Percentiles rank a stretch among this genome's conserved stretches.
phyloP scores from a whole-genome alignment of 78 protist genomes.

The Pigoraptor vietnamica region DNA sequence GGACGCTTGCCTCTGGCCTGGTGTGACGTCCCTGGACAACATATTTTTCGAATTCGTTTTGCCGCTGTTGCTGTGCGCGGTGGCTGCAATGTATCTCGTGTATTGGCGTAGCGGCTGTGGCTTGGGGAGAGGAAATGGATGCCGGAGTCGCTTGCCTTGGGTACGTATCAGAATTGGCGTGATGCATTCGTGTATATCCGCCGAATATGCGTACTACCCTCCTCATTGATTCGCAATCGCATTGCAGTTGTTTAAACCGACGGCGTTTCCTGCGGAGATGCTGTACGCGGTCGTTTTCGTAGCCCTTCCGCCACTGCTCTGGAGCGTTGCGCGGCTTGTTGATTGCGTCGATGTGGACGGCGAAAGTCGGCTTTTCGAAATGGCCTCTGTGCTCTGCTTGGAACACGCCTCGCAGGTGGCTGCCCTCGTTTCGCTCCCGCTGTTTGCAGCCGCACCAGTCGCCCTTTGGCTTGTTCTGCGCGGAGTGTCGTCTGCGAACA shows the following conservation, averaged over 20 bases:
- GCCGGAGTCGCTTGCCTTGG: too few species aligned
- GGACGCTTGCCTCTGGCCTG: not conserved
- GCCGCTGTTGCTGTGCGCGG: not conserved
- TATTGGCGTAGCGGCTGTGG: not conserved
- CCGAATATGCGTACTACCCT: too few species aligned
- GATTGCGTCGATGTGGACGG: not conserved
- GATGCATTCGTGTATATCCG: too few species aligned
- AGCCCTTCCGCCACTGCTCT: not conserved
- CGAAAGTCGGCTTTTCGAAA: not conserved
- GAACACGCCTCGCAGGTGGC: not conserved
- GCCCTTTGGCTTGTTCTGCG: not conserved
- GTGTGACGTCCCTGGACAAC: not conserved
- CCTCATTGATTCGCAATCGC: too few species aligned
- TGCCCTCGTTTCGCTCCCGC: not conserved
- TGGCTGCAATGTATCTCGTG: not conserved
- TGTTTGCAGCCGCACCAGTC: not conserved
- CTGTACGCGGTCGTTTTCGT: not conserved
- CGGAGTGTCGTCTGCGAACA: too few species aligned
- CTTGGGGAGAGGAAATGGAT: too few species aligned
- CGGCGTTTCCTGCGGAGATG: not conserved
- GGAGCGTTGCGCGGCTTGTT: not conserved
- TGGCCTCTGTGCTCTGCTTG: not conserved
- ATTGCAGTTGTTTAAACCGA: too few species aligned
- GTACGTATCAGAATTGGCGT: not conserved
- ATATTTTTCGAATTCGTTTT: not conserved